Evolutionary conservation across 1,284 basidiomycete genomes (phyloP).

Genomic region (Cerioporus squamosus): DNA sequence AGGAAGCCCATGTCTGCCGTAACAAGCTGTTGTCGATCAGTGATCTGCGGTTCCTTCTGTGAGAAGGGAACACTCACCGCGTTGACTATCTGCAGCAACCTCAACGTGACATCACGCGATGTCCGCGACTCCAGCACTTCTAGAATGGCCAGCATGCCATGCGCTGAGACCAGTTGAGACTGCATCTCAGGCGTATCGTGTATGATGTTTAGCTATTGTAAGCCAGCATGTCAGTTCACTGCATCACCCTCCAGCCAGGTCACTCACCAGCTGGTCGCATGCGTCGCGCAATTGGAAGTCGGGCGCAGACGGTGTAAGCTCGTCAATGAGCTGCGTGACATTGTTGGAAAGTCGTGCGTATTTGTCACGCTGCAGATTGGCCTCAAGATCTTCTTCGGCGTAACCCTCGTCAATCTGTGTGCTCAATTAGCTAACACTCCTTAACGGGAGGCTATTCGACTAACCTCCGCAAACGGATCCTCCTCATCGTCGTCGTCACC

Average conservation of each 20-base stretch:
- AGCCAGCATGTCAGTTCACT: not conserved
- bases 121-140: constrained; percentile 89
- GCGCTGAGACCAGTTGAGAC: constrained; percentile 85
- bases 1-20: constrained; percentile 84
- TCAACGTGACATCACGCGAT: constrained; percentile 83
- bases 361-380: constrained; percentile 90
- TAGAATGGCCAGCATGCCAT: constrained; percentile 93
- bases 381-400: constrained; percentile 85
- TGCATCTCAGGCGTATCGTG: constrained; percentile 90
- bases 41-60: not conserved
- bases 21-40: constrained; percentile 66
- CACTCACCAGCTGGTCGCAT: constrained; percentile 84
- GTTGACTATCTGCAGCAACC: constrained; percentile 89
- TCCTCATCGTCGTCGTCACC: constrained; percentile 88
- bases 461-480: constrained; percentile 92
- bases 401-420: constrained; percentile 88
- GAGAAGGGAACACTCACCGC: constrained; percentile 53
- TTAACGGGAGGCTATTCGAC: constrained; percentile 3
- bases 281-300: constrained; percentile 82
- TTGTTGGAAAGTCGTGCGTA: constrained; percentile 82
- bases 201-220: constrained; percentile 71
- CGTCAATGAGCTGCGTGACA: constrained; percentile 86
- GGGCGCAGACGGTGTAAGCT: constrained; percentile 79
- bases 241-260: not conserved
- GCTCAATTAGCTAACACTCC: constrained; percentile 1